Evolutionary conservation across 139 green algal species (phyloP).

Genomic region (Astrephomene gubernaculifera): DNA sequence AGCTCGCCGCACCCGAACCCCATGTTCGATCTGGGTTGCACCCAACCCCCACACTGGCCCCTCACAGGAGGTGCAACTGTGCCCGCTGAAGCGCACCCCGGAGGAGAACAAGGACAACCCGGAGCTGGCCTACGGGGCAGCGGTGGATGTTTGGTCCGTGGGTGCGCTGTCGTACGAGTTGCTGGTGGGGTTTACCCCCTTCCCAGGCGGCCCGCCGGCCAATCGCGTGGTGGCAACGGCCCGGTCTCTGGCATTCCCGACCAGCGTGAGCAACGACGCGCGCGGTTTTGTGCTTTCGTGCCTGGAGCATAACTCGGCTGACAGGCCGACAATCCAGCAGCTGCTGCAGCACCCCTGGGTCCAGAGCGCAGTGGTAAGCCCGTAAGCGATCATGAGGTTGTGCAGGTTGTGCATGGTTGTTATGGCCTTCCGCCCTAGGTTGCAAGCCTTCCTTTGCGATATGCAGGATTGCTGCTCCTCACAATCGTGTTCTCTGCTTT

Average conservation of each 20-base stretch:
- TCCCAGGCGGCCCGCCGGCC: background rate
- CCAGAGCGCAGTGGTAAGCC: background rate
- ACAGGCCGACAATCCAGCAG: conserved; percentile 48
- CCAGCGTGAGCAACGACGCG: conserved; percentile 28
- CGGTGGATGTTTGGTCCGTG: conserved; percentile 50
- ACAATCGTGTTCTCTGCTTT: too few species aligned
- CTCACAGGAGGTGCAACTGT: conserved; percentile 44
- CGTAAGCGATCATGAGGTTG: too few species aligned
- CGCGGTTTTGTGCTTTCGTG: conserved; percentile 39
- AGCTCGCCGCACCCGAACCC: too few species aligned
- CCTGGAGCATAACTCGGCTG: conserved; percentile 26
- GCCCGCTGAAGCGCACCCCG: conserved; percentile 50
- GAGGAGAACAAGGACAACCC: conserved; percentile 51
- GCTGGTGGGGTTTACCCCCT: conserved; percentile 41
- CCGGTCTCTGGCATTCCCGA: conserved; percentile 15
- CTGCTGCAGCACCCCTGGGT: conserved; percentile 60
- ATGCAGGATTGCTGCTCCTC: too few species aligned
- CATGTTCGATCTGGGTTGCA: too few species aligned
- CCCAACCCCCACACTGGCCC: too few species aligned
- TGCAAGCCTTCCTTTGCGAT: too few species aligned
- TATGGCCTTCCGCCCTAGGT: too few species aligned
- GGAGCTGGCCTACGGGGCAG: conserved; percentile 37
- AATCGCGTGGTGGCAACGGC: background rate
- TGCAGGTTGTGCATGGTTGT: too few species aligned
- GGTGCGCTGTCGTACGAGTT: conserved; percentile 70